Percentiles rank a stretch among this genome's conserved stretches.
phyloP scores from a whole-genome alignment of 2,329 filamentous ascomycete species.

The Parastagonospora nodorum region DNA sequence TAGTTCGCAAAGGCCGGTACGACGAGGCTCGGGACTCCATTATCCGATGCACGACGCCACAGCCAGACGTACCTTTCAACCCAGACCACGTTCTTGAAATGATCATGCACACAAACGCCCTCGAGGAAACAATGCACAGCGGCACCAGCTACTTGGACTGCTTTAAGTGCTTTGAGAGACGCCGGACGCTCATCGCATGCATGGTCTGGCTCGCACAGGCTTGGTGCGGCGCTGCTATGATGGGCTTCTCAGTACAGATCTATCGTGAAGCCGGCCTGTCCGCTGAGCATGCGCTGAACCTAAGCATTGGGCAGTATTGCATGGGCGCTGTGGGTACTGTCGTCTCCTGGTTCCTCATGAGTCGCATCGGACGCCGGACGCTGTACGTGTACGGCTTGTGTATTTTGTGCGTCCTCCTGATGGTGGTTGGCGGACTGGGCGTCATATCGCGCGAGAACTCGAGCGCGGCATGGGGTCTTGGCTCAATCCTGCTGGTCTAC shows the following conservation, averaged over 20 bases:
- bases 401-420: slow-evolving; percentile 71
- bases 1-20: slow-evolving; percentile 50
- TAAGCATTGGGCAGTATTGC: slow-evolving; percentile 20
- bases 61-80: slow-evolving; percentile 57
- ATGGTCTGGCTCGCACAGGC: slow-evolving; percentile 52
- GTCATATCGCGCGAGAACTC: slow-evolving; percentile 53
- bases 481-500: slow-evolving; percentile 33
- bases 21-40: slow-evolving; percentile 52
- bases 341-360: slow-evolving; percentile 77
- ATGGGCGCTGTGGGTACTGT: slow-evolving; percentile 60
- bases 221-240: slow-evolving; percentile 26
- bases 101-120: slow-evolving; percentile 82
- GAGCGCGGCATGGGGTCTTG: slow-evolving; percentile 49
- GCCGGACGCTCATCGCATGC: slow-evolving; percentile 74
- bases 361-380: slow-evolving; percentile 73
- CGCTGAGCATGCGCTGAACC: slow-evolving; percentile 8
- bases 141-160: slow-evolving; percentile 79
- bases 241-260: slow-evolving; percentile 25
- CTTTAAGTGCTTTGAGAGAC: slow-evolving; percentile 75
- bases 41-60: slow-evolving; percentile 51
- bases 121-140: slow-evolving; percentile 68
- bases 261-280: background rate
- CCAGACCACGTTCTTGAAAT: slow-evolving; percentile 41
- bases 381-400: slow-evolving; percentile 70
- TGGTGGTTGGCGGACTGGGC: slow-evolving; percentile 80